phyloP scores from a whole-genome alignment of 129 eudicot species.

The Saussurea involucrata region DNA sequence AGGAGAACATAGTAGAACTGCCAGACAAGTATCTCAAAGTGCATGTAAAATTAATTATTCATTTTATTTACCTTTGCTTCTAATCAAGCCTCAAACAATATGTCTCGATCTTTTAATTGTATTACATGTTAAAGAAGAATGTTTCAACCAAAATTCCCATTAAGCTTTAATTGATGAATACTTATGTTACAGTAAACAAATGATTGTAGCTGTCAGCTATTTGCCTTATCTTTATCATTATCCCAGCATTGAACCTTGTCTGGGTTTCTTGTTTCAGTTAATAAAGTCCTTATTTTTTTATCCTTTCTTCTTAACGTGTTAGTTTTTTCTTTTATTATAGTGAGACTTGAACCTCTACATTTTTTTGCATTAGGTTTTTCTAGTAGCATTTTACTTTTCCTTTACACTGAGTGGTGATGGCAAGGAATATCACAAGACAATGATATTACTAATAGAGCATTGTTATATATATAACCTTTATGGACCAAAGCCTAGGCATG shows the following conservation, averaged over 20 bases:
- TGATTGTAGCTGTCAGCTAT: neutral
- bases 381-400: neutral
- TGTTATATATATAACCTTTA: neutral
- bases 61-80: neutral
- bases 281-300: too few species aligned
- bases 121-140: neutral
- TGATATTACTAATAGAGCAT: neutral
- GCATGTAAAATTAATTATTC: neutral
- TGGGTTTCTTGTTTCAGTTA: neutral
- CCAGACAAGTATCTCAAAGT: neutral
- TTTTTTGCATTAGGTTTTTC: neutral
- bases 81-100: neutral
- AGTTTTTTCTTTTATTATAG: neutral
- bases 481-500: neutral
- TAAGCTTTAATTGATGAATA: too few species aligned
- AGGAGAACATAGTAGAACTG: neutral
- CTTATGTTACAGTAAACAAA: too few species aligned
- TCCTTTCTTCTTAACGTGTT: neutral
- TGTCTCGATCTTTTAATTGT: neutral
- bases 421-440: neutral
- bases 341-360: neutral
- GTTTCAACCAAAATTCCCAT: neutral
- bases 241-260: neutral
- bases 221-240: neutral
- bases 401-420: neutral